A percentile compares a stretch with the other conserved stretches of the same genome.
phyloP scores from a whole-genome alignment of 2,329 filamentous ascomycete species.

The Neopestalotiopsis sp. region DNA sequence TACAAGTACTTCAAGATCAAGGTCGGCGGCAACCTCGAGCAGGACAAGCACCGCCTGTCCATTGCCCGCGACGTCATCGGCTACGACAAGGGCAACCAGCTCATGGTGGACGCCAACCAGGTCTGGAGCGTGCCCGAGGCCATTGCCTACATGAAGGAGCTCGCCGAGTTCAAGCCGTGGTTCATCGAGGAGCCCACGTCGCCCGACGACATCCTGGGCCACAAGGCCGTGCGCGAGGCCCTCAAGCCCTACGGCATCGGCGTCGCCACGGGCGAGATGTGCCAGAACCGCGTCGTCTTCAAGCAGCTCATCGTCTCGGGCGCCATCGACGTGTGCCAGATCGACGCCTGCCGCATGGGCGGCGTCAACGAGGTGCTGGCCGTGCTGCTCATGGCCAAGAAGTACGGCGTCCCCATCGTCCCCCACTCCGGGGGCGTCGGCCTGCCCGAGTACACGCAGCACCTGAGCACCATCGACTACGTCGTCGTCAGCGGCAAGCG shows the following conservation, averaged over 20 bases:
- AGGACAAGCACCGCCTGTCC: conserved; percentile 70
- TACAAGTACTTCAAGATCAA: conserved; percentile 92
- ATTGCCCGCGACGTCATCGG: conserved; percentile 83
- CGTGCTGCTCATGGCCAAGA: conserved; percentile 84
- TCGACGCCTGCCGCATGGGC: conserved; percentile 87
- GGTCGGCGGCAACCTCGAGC: conserved; percentile 75
- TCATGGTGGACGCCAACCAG: conserved; percentile 96
- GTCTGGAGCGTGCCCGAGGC: conserved; percentile 91
- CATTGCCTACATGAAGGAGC: conserved; percentile 82
- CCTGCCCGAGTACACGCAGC: conserved; percentile 91
- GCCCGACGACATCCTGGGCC: conserved; percentile 87
- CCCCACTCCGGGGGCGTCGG: conserved; percentile 91
- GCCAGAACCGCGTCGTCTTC: conserved; percentile 92
- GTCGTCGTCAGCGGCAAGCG: conserved; percentile 83
- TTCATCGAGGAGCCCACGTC: conserved; percentile 95
- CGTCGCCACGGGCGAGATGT: conserved; percentile 93
- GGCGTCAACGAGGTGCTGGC: conserved; percentile 92
- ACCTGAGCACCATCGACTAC: conserved; percentile 91
- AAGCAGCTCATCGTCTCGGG: conserved; percentile 84
- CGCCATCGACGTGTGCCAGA: conserved; percentile 87
- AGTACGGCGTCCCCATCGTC: conserved; percentile 80
- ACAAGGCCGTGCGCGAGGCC: conserved; percentile 83
- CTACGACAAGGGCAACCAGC: conserved; percentile 79
- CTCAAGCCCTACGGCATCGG: conserved; percentile 77
- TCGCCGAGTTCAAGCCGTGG: conserved; percentile 85